These are phyloP conservation scores for Neonectria sp. DNA, from an alignment of 2,329 filamentous ascomycete genomes.

Conservation along the genomic window DNA sequence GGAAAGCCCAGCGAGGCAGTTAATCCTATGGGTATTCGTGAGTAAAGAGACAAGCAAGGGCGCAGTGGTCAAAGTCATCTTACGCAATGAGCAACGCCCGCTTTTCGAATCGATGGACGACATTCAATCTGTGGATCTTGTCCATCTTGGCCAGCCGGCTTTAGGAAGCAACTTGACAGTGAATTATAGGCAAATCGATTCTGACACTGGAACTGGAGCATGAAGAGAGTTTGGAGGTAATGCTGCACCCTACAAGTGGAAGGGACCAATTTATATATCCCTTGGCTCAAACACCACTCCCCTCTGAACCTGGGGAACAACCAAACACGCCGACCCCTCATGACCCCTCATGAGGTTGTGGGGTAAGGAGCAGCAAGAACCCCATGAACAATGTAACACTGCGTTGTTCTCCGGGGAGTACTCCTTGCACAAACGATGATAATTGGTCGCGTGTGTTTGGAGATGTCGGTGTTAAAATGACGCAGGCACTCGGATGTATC, in stretches of 20 bases:
- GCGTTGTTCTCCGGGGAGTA: not conserved
- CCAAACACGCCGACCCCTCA: no score
- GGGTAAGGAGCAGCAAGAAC: not conserved
- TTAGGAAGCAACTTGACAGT: not conserved
- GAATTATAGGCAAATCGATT: not conserved
- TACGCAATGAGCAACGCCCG: slow-evolving; percentile 42
- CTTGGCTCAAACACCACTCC: not conserved
- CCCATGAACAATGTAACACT: not conserved
- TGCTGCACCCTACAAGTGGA: not conserved
- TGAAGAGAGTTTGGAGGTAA: not conserved
- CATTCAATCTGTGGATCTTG: slow-evolving; percentile 25
- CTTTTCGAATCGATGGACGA: slow-evolving; percentile 41
- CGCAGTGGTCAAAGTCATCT: not conserved
- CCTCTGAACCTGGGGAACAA: not conserved
- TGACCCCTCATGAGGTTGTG: not conserved
- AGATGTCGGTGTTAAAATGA: no score
- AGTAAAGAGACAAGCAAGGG: not conserved
- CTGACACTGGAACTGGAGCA: not conserved
- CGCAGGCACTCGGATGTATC: not conserved
- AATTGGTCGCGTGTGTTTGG: no score
- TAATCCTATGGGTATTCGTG: slow-evolving; percentile 18
- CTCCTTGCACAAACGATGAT: no score
- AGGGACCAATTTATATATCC: not conserved
- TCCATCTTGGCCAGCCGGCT: not conserved
- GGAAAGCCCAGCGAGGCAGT: slow-evolving; percentile 41